Evolutionary conservation across 805 yeast genomes (phyloP).

Genomic region (Ogataea saltuana): DNA sequence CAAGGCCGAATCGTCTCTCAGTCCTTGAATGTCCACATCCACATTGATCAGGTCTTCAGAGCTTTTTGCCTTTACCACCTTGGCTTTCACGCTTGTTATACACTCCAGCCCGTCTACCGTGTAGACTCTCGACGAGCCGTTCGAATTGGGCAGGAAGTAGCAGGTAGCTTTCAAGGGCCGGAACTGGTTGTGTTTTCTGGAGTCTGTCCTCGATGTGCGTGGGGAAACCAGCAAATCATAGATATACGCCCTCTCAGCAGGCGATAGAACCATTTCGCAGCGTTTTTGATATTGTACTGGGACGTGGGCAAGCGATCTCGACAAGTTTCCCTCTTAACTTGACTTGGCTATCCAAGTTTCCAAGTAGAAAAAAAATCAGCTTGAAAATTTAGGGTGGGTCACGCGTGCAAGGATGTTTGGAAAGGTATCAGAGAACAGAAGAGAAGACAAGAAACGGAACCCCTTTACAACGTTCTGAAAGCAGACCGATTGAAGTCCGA

Average conservation of each 20-base stretch:
- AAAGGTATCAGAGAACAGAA: too few species aligned
- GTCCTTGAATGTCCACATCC: conserved; percentile 79
- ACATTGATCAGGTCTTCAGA: conserved; percentile 61
- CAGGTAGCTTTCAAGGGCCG: conserved; percentile 84
- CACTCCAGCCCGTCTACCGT: conserved; percentile 92
- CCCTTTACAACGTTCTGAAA: too few species aligned
- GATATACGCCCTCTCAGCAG: conserved; percentile 74
- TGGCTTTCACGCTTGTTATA: conserved; percentile 85
- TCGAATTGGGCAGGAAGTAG: conserved; percentile 79
- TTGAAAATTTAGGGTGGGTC: too few species aligned
- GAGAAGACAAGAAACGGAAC: too few species aligned
- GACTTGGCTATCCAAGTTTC: too few species aligned
- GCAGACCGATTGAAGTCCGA: too few species aligned
- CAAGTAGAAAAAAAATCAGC: too few species aligned
- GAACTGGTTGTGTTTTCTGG: conserved; percentile 71
- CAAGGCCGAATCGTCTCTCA: conserved; percentile 75
- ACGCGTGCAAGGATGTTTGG: too few species aligned
- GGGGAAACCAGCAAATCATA: conserved; percentile 73
- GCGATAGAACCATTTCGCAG: conserved; percentile 63
- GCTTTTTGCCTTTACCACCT: conserved; percentile 53
- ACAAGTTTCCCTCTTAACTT: too few species aligned
- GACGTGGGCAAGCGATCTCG: too few species aligned
- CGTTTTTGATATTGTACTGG: too few species aligned
- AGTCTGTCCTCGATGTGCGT: conserved; percentile 71
- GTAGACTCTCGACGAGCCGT: conserved; percentile 88